Evolutionary conservation across 345 rosid genomes (phyloP).

Genomic region (Hypericum perforatum): DNA sequence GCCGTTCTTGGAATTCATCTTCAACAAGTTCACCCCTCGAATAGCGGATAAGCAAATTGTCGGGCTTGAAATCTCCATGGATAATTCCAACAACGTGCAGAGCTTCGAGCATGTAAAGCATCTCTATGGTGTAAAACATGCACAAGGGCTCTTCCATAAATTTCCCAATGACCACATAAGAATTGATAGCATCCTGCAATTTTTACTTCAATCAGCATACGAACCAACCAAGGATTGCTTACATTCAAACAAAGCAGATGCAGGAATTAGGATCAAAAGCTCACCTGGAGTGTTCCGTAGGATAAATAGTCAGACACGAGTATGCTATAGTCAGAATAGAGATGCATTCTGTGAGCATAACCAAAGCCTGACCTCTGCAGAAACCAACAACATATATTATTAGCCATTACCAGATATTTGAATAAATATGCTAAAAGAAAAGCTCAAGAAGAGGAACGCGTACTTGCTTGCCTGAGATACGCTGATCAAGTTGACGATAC

Average conservation of each 20-base stretch:
- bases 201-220: constrained; percentile 3
- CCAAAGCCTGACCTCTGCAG: constrained; percentile 81
- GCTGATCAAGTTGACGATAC: constrained; percentile 84
- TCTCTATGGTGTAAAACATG: constrained; percentile 81
- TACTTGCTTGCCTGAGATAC: constrained; percentile 58
- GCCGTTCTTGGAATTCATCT: constrained; percentile 40
- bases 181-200: constrained; percentile 86
- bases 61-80: constrained; percentile 98
- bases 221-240: constrained; percentile 3
- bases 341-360: constrained; percentile 58
- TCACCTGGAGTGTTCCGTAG: constrained; percentile 86
- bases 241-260: background rate
- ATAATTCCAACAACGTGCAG: constrained; percentile 78
- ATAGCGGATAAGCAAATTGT: constrained; percentile 72
- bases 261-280: constrained; percentile 4
- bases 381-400: constrained; percentile 15
- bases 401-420: background rate
- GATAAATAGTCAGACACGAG: constrained; percentile 71
- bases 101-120: constrained; percentile 81
- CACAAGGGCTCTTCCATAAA: constrained; percentile 86
- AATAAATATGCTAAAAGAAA: constrained; percentile 11
- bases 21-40: constrained; percentile 56
- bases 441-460: constrained; percentile 10
- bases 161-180: constrained; percentile 54
- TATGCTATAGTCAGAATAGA: constrained; percentile 67